phyloP scores from a whole-genome alignment of 768 basidiomycete genomes.

The Mrakia hoshinonis region DNA sequence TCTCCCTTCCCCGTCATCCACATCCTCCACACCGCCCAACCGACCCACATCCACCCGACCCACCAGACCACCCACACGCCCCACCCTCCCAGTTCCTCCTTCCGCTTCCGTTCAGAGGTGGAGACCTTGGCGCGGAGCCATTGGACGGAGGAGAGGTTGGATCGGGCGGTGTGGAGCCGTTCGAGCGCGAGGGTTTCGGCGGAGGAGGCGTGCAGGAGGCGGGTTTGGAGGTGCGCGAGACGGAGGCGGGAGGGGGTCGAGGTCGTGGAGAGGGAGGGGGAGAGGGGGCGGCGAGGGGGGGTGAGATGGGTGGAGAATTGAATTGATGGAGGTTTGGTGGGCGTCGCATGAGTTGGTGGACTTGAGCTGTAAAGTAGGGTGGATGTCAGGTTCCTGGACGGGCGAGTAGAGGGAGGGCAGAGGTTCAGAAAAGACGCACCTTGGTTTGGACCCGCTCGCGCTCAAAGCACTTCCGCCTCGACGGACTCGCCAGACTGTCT shows the following conservation, averaged over 20 bases:
- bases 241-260: constrained; percentile 17
- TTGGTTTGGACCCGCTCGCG: background rate
- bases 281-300: background rate
- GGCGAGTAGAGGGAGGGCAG: background rate
- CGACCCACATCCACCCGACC: background rate
- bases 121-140: constrained; percentile 9
- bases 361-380: too few relatives aligned
- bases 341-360: background rate
- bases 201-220: background rate
- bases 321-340: background rate
- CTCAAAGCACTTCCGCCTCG: background rate
- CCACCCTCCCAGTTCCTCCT: background rate
- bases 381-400: background rate
- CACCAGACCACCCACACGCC: background rate
- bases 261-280: background rate
- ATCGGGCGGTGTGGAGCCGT: background rate
- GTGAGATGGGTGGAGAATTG: background rate
- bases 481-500: background rate
- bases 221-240: constrained; percentile 17
- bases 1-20: background rate
- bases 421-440: background rate
- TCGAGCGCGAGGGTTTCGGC: background rate
- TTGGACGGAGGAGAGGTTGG: background rate
- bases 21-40: background rate
- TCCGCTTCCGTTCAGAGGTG: background rate